phyloP scores from a whole-genome alignment of 768 basidiomycete species.

The Pisolithus albus region DNA sequence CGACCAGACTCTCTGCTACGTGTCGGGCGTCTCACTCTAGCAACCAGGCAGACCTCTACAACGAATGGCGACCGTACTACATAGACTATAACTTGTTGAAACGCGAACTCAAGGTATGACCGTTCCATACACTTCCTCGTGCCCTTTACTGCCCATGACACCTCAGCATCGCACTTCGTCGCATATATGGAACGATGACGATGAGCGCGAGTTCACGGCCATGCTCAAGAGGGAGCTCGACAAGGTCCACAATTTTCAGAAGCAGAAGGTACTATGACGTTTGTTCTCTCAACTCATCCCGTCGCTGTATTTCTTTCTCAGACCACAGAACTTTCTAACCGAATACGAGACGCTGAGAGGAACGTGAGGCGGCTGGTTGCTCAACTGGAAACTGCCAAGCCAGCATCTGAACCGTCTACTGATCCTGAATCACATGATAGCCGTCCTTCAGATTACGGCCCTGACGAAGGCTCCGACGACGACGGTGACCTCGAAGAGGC shows the following conservation, averaged over 20 bases:
- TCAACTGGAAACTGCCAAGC: slow-evolving; percentile 35
- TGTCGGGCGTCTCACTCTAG: not conserved
- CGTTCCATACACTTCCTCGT: not conserved
- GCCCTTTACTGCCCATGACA: not conserved
- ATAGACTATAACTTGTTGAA: slow-evolving; percentile 87
- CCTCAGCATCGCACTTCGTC: slow-evolving; percentile 44
- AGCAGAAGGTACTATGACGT: slow-evolving; percentile 54
- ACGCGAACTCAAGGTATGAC: slow-evolving; percentile 74
- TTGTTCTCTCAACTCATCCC: not conserved
- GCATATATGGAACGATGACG: slow-evolving; percentile 62
- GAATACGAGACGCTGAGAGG: slow-evolving; percentile 77
- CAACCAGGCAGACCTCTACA: slow-evolving; percentile 70
- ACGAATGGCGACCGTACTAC: slow-evolving; percentile 88
- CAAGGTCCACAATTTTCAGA: slow-evolving; percentile 93
- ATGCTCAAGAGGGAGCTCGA: slow-evolving; percentile 83
- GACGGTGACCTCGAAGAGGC: slow-evolving; percentile 40
- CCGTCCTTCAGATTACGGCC: slow-evolving; percentile 36
- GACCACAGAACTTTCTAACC: slow-evolving; percentile 75
- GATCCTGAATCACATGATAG: slow-evolving; percentile 55
- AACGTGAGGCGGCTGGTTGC: slow-evolving; percentile 72
- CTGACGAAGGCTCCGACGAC: slow-evolving; percentile 66
- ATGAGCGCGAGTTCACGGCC: slow-evolving; percentile 76
- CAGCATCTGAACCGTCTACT: slow-evolving; percentile 19
- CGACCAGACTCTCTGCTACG: not conserved
- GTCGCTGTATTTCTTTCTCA: slow-evolving; percentile 21